phyloP scores from a whole-genome alignment of 257 asterid genomes.

The Fraxinus cuspidata region DNA sequence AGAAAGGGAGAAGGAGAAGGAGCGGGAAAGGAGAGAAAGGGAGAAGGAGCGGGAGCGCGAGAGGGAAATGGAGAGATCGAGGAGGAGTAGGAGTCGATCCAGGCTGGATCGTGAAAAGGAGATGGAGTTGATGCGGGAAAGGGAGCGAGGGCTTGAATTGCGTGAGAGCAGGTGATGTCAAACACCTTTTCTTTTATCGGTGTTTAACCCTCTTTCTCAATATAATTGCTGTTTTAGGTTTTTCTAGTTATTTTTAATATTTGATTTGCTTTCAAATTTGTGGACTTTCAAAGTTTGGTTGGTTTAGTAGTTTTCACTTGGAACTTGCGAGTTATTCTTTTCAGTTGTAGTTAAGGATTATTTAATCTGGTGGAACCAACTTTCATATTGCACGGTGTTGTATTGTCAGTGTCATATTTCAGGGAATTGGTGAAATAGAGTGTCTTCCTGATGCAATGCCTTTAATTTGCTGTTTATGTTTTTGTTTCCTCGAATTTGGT shows the following conservation, averaged over 20 bases:
- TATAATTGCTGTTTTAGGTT: background rate
- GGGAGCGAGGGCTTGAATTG: conserved; percentile 55
- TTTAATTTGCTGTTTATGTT: background rate
- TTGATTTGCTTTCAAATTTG: background rate
- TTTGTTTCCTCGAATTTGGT: background rate
- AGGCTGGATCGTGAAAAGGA: conserved; percentile 67
- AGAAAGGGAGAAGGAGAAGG: background rate
- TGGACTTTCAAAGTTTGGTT: background rate
- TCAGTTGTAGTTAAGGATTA: no score
- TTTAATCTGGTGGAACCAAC: no score
- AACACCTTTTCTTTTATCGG: conserved; percentile 11
- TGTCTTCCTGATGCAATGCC: background rate
- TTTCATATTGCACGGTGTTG: no score
- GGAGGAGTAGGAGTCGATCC: conserved; percentile 71
- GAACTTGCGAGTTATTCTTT: no score
- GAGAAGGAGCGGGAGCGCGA: background rate
- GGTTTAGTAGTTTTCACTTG: no score
- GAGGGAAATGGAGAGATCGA: conserved; percentile 52
- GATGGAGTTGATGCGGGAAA: conserved; percentile 59
- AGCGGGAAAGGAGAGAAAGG: conserved; percentile 22
- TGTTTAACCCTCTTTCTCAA: background rate
- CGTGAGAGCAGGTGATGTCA: conserved; percentile 77
- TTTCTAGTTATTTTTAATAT: background rate
- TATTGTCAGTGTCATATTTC: background rate
- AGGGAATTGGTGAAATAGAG: conserved; percentile 10